Percentiles rank a stretch among this genome's conserved stretches.
Conservation (phyloP, 805 yeast species). For the Suhomyces sp. region DNA sequence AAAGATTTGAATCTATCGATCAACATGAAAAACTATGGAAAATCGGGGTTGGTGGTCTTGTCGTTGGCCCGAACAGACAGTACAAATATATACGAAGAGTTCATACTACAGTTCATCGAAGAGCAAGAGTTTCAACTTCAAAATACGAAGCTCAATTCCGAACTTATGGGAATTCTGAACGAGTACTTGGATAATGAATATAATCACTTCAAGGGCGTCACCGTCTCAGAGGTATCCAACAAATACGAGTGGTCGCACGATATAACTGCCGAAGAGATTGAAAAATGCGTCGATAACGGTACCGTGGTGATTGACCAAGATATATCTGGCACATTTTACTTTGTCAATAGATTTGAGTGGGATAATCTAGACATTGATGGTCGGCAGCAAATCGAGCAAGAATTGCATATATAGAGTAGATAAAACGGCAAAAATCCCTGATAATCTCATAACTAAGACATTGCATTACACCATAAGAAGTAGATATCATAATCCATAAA, state of each 20-base stretch:
- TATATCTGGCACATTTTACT: slow-evolving; percentile 63
- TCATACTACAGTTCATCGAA: slow-evolving; percentile 22
- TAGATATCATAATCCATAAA: not conserved
- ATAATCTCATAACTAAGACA: not conserved
- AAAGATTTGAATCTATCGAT: slow-evolving; percentile 59
- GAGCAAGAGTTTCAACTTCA: slow-evolving; percentile 22
- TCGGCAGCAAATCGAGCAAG: slow-evolving; percentile 8
- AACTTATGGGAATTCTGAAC: slow-evolving; percentile 15
- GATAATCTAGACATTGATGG: slow-evolving; percentile 11
- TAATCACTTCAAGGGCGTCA: slow-evolving; percentile 30
- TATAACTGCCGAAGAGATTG: slow-evolving; percentile 63
- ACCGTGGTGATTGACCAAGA: slow-evolving; percentile 64
- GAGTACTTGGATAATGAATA: slow-evolving; percentile 17
- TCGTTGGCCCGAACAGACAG: slow-evolving; percentile 19
- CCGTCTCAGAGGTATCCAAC: slow-evolving; percentile 42
- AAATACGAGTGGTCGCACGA: slow-evolving; percentile 64
- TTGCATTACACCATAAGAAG: not conserved
- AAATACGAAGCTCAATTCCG: slow-evolving; percentile 22
- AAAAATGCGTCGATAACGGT: slow-evolving; percentile 56
- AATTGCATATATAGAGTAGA: not conserved
- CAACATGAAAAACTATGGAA: slow-evolving; percentile 30
- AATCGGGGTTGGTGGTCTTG: slow-evolving; percentile 34
- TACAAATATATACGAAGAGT: slow-evolving; percentile 25
- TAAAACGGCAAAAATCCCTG: no score
- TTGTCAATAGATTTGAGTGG: slow-evolving; percentile 39